Conservation (phyloP, 257 asterid genomes). For the Solanum clarkiae region DNA sequence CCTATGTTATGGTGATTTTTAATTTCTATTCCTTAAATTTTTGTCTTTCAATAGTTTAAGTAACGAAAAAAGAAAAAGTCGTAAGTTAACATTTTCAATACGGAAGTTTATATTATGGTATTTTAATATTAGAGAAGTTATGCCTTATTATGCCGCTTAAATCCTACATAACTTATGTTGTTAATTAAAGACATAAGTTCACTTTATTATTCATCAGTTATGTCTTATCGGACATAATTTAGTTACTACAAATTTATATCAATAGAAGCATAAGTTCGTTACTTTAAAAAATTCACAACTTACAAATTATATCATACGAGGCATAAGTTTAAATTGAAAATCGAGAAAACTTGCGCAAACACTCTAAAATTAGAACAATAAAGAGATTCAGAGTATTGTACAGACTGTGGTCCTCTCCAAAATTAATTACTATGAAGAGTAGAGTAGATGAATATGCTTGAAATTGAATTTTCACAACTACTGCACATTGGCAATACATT, state of each 20-base stretch:
- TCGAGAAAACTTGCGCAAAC: too few species aligned
- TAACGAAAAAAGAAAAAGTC: too few species aligned
- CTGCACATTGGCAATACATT: background rate
- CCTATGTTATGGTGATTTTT: background rate
- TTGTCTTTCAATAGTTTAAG: background rate
- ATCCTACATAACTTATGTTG: background rate
- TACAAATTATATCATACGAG: too few species aligned
- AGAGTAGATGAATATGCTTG: background rate
- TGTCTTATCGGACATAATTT: too few species aligned
- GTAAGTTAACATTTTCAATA: too few species aligned
- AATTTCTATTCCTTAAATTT: too few species aligned
- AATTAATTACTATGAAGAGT: background rate
- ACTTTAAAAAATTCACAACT: too few species aligned
- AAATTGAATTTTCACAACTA: background rate
- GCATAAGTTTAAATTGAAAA: background rate
- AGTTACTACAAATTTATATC: too few species aligned
- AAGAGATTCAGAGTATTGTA: background rate
- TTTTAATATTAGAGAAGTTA: too few species aligned
- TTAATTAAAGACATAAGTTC: background rate
- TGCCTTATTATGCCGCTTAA: background rate
- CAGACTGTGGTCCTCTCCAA: background rate
- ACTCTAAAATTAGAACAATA: background rate
- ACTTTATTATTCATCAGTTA: too few species aligned
- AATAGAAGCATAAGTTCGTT: background rate
- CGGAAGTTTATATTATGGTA: too few species aligned